Conservation (phyloP, 495 filamentous ascomycete genomes). For the Aspergillus campestris region DNA sequence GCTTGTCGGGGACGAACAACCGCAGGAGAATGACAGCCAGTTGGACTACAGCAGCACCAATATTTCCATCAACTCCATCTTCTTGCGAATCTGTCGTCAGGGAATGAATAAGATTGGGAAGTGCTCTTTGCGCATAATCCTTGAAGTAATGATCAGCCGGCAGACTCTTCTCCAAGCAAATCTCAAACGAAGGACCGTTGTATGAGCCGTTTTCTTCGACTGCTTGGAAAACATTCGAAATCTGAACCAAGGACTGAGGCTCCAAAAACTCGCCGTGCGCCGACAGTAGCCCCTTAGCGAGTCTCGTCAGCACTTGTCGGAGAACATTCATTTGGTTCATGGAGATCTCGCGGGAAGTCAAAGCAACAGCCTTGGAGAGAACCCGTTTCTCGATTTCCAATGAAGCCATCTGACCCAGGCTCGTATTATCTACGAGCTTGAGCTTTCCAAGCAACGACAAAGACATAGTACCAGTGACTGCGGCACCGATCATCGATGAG, state of each 20-base stretch:
- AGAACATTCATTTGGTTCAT: slow-evolving; percentile 40
- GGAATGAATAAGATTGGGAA: slow-evolving; percentile 26
- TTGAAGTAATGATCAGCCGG: slow-evolving; percentile 29
- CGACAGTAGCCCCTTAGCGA: slow-evolving; percentile 40
- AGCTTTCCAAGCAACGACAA: slow-evolving; percentile 49
- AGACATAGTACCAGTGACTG: slow-evolving; percentile 47
- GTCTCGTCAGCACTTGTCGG: slow-evolving; percentile 34
- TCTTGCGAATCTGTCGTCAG: slow-evolving; percentile 10
- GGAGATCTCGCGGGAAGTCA: slow-evolving; percentile 37
- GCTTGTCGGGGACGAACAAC: slow-evolving; percentile 77
- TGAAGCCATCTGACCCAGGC: slow-evolving; percentile 52
- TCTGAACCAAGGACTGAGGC: slow-evolving; percentile 17
- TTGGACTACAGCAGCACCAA: slow-evolving; percentile 29
- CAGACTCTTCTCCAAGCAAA: slow-evolving; percentile 16
- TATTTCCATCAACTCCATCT: slow-evolving; percentile 12
- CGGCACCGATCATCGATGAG: slow-evolving; percentile 17
- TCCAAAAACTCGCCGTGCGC: slow-evolving; percentile 35
- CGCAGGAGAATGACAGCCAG: slow-evolving; percentile 45
- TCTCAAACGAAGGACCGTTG: slow-evolving; percentile 3
- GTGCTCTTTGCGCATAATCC: slow-evolving; percentile 19
- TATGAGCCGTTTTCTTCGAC: slow-evolving; percentile 18
- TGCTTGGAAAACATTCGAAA: slow-evolving; percentile 17
- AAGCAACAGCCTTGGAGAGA: slow-evolving; percentile 46
- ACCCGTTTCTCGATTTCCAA: slow-evolving; percentile 58
- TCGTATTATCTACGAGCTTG: slow-evolving; percentile 42